Conservation (phyloP, 2,329 filamentous ascomycete genomes). For the Raffaelea ambrosiae region DNA sequence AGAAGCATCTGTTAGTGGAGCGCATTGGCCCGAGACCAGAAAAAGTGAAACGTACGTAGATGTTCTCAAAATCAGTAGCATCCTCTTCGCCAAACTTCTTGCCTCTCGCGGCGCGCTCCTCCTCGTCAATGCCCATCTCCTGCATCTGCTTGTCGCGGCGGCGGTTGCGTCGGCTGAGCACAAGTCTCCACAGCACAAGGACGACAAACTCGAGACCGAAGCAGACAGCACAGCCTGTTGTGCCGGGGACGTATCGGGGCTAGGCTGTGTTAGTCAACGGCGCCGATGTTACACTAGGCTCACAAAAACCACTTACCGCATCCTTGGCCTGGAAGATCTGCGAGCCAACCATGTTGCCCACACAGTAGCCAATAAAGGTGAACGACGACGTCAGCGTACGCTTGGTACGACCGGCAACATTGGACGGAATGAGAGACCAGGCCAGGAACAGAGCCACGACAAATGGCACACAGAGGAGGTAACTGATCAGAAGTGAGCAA, state of each 20-base stretch:
- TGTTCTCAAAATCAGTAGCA: slow-evolving; percentile 27
- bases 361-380: slow-evolving; percentile 37
- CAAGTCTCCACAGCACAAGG: slow-evolving; percentile 27
- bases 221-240: slow-evolving; percentile 27
- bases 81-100: slow-evolving; percentile 27
- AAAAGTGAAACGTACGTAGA: slow-evolving; percentile 18
- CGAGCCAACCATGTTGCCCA: slow-evolving; percentile 37
- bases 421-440: slow-evolving; percentile 31
- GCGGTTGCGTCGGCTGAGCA: slow-evolving; percentile 31
- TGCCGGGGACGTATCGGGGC: slow-evolving; percentile 35
- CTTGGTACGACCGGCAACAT: slow-evolving; percentile 37
- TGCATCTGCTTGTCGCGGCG: slow-evolving; percentile 20
- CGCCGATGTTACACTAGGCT: background rate
- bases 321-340: slow-evolving; percentile 36
- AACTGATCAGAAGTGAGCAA: slow-evolving; percentile 4
- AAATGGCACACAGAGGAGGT: slow-evolving; percentile 25
- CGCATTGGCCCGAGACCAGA: background rate
- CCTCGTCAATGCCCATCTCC: slow-evolving; percentile 23
- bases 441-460: slow-evolving; percentile 24
- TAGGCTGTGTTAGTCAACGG: slow-evolving; percentile 5
- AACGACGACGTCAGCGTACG: slow-evolving; percentile 35
- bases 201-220: slow-evolving; percentile 28
- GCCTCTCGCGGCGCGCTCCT: slow-evolving; percentile 22
- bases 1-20: background rate
- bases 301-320: slow-evolving; percentile 19